These are phyloP conservation scores for Trichoderma gracile DNA, from an alignment of 2,329 filamentous ascomycete genomes.

Conservation along the genomic window DNA sequence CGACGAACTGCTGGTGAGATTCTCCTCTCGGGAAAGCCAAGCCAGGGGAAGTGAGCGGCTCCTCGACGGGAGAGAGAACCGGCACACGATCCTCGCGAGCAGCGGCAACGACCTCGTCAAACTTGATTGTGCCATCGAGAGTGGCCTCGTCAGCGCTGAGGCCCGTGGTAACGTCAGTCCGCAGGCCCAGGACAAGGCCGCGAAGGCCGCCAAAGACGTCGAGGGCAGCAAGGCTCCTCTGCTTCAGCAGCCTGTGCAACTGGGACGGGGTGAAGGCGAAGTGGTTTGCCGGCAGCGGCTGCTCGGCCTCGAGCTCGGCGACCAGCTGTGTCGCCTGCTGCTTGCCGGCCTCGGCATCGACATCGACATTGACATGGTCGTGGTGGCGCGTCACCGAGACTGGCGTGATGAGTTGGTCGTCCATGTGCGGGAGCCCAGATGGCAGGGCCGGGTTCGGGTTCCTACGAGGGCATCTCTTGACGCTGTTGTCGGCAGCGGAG, in stretches of 20 bases:
- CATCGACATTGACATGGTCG: no score
- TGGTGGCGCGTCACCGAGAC: conserved; percentile 22
- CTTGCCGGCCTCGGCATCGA: conserved; percentile 9
- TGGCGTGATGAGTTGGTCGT: conserved; percentile 33
- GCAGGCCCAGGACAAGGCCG: conserved; percentile 54
- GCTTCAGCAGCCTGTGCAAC: conserved; percentile 54
- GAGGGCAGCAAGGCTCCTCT: conserved; percentile 51
- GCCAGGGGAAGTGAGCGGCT: conserved; percentile 30
- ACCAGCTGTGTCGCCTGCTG: conserved; percentile 17
- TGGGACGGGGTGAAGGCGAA: conserved; percentile 58
- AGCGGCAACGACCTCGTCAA: conserved; percentile 51
- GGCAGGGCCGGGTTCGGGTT: conserved; percentile 22
- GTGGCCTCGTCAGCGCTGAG: conserved; percentile 52
- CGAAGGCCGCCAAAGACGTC: conserved; percentile 54
- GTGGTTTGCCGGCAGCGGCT: conserved; percentile 41
- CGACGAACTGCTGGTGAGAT: conserved; percentile 40
- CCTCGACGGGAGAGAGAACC: conserved; percentile 26
- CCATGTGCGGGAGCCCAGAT: conserved; percentile 32
- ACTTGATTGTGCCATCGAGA: conserved; percentile 48
- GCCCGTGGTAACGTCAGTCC: conserved; percentile 50
- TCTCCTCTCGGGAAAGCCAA: conserved; percentile 37
- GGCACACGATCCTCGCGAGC: conserved; percentile 38
- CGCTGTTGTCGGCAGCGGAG: conserved; percentile 9
- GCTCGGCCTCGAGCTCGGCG: conserved; percentile 34
- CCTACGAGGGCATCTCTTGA: conserved; percentile 27